Percentiles rank a stretch among this genome's conserved stretches.
These are phyloP conservation scores for Elongisporangium senticosum DNA, from an alignment of 352 stramenopile genomes.

Conservation along the genomic window DNA sequence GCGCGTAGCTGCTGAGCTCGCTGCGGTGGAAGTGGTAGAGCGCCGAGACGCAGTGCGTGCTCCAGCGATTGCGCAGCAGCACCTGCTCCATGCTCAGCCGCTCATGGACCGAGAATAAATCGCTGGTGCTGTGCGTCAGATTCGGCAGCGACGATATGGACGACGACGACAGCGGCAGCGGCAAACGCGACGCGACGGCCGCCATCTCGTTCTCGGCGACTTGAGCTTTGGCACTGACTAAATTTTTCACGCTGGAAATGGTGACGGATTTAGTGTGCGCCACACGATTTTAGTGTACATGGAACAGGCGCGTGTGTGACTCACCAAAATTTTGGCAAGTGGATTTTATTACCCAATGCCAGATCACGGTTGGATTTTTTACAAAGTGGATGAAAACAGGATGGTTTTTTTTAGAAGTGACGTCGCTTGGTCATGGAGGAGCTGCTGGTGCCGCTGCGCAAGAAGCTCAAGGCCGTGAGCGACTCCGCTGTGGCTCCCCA, in stretches of 20 bases:
- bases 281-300: neutral
- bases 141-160: neutral
- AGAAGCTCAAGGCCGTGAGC: neutral
- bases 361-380: neutral
- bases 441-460: neutral
- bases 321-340: neutral
- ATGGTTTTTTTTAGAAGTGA: neutral
- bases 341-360: neutral
- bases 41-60: conserved; percentile 55
- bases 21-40: conserved; percentile 53
- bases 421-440: neutral
- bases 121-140: neutral
- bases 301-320: too few relatives aligned
- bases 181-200: neutral
- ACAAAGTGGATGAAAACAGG: neutral
- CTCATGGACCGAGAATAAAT: conserved; percentile 5
- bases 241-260: neutral
- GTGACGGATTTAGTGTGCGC: neutral
- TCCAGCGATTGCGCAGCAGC: conserved; percentile 44
- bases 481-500: neutral
- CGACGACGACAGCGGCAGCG: neutral
- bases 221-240: neutral
- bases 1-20: conserved; percentile 46
- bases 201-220: neutral
- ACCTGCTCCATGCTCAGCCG: conserved; percentile 47